Evolutionary conservation across 1,139 yeast genomes (phyloP), one percentile per base, ranked within the genome.

Genomic region (Yamadazyma triangularis): DNA sequence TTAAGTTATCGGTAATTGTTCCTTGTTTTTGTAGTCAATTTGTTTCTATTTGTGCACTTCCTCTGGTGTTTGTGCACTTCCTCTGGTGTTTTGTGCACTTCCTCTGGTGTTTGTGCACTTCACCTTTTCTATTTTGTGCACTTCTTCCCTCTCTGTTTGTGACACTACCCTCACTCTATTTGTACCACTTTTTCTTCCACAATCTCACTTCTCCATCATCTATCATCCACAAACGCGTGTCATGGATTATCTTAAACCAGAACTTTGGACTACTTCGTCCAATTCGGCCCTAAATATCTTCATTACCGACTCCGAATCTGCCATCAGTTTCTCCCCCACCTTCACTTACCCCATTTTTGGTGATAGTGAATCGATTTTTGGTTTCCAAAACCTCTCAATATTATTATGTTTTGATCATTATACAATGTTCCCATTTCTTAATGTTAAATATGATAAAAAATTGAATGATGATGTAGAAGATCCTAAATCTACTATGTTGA

Each of bases 271-370:
- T 0, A 48, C 58, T 4, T 76, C 83, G 10, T 72, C 94, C 27
- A 85, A 78, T 36, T 80, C 78, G 8, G 80, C 78, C 0, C 54
- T 84, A 14, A 66, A 69, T 30, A 49, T 86, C 9, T 73, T 51
- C 33, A 43, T 65, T 19, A 75, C 83, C 2, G 80, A 77, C 36
- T 57, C 64, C 4, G 79, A 79, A 0, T 72, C 75, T 2, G 74
- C 81, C 11, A 60, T 73, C 4, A 54, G 56, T 27, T 80, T 82
- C 60, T 60, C 70, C 22, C 96, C 98, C 0, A 54, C 61, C 13
- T 89, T 86, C 58, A 89, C 97, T 1, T 91, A 91, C 55, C 95
- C 96, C 2, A 80, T 91, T 10, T 91, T 77, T 61, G 97, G 97
- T 8, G 96, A 88, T 34, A 71, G 87, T 2, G 98, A 93, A 53